A percentile compares a stretch with the other conserved stretches of the same genome.
Evolutionary conservation across 495 filamentous ascomycete genomes (phyloP).

Genomic region (Astrothelium macrocarpum): DNA sequence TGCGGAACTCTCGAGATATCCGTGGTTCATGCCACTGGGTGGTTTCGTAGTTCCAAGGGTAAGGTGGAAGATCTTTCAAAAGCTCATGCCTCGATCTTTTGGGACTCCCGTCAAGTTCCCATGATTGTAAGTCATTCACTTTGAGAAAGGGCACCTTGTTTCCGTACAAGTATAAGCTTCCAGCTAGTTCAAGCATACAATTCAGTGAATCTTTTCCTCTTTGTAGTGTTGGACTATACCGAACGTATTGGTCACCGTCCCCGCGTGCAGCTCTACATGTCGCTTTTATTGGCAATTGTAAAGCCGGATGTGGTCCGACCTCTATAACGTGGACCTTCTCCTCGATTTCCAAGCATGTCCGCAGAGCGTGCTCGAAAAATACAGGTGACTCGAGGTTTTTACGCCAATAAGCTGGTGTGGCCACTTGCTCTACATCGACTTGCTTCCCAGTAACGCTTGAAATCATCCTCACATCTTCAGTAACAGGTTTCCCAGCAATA

Average conservation of each 20-base stretch:
- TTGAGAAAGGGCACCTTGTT: neutral
- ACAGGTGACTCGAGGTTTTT: conserved; percentile 11
- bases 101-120: neutral
- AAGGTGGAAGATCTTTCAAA: neutral
- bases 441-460: neutral
- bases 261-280: neutral
- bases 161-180: neutral
- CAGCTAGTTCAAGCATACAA: neutral
- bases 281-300: conserved; percentile 2
- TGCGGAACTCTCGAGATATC: conserved; percentile 39
- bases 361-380: neutral
- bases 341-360: neutral
- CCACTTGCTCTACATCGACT: neutral
- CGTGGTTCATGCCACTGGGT: conserved; percentile 17
- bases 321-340: conserved; percentile 5
- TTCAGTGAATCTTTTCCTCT: neutral
- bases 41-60: neutral
- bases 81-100: neutral
- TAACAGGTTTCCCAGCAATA: neutral
- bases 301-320: conserved; percentile 15
- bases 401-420: conserved; percentile 13
- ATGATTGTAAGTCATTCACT: neutral
- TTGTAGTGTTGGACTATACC: neutral
- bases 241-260: too few relatives aligned
- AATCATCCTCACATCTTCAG: neutral